These are phyloP conservation scores for Botrytis hyacinthi DNA, from an alignment of 2,329 filamentous ascomycete species.

Conservation along the genomic window DNA sequence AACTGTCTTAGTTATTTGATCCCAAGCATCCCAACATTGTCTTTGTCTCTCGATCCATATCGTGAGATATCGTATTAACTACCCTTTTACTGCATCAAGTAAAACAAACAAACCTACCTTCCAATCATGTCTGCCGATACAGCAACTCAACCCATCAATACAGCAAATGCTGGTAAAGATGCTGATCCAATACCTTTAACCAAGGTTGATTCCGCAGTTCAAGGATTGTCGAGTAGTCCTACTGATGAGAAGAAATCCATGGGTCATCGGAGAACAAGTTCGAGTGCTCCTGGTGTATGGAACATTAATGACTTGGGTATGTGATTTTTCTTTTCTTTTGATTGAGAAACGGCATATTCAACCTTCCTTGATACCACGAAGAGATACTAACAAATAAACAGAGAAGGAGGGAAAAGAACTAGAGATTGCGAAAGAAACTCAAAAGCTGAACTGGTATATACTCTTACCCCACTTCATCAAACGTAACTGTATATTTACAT, in stretches of 20 bases:
- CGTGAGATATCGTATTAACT: conserved; percentile 7
- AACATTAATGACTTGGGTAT: conserved; percentile 86
- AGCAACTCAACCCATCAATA: conserved; percentile 28
- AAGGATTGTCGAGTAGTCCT: conserved; percentile 69
- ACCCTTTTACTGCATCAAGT: neutral
- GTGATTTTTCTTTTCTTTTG: conserved; percentile 38
- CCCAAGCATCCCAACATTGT: neutral
- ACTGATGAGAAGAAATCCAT: conserved; percentile 63
- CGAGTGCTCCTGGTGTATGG: conserved; percentile 67
- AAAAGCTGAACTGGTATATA: conserved; percentile 81
- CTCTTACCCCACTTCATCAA: neutral
- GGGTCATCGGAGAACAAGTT: conserved; percentile 68
- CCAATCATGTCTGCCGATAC: conserved; percentile 51
- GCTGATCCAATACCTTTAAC: conserved; percentile 53
- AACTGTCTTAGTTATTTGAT: neutral
- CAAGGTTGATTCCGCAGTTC: conserved; percentile 90
- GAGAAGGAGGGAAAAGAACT: conserved; percentile 73
- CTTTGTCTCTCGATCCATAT: neutral
- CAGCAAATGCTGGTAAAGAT: conserved; percentile 6
- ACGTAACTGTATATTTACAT: neutral
- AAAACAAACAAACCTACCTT: neutral
- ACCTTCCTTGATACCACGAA: neutral
- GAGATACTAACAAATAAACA: conserved; percentile 39
- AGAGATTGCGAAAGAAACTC: conserved; percentile 75
- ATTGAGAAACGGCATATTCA: no score